Evolutionary conservation across 225 moss, liverwort and hornwort genomes (phyloP).

Genomic region (Straminergon stramineum): DNA sequence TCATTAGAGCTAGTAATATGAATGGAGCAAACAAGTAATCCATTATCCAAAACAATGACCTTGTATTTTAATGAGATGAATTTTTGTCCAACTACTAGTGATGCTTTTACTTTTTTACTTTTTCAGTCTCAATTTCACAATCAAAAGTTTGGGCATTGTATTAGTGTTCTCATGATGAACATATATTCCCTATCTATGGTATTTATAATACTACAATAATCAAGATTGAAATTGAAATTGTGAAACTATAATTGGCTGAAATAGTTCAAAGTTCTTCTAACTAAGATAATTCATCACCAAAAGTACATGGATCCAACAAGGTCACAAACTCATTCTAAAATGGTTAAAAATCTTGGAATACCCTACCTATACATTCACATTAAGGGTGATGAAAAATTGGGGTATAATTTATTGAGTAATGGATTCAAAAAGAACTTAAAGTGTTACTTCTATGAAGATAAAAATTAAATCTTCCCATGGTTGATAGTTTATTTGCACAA

Average conservation of each 20-base stretch:
- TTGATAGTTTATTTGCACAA: neutral
- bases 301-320: neutral
- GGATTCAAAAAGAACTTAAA: too few relatives aligned
- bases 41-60: neutral
- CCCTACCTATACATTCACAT: neutral
- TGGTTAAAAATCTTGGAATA: too few relatives aligned
- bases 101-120: neutral
- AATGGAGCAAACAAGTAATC: neutral
- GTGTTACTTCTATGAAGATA: neutral
- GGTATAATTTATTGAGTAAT: neutral
- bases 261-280: neutral
- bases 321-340: neutral
- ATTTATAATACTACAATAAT: neutral
- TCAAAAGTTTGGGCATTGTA: rapidly evolving
- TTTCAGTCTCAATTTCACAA: neutral
- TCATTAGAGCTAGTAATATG: neutral
- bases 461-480: neutral
- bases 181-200: rapidly evolving
- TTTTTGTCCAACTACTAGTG: neutral
- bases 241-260: neutral
- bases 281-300: neutral
- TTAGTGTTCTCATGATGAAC: neutral
- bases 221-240: neutral
- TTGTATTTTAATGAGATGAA: neutral
- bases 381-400: neutral